These are phyloP conservation scores for Penicillium sp. DNA, from an alignment of 2,329 filamentous ascomycete genomes.

Conservation along the genomic window DNA sequence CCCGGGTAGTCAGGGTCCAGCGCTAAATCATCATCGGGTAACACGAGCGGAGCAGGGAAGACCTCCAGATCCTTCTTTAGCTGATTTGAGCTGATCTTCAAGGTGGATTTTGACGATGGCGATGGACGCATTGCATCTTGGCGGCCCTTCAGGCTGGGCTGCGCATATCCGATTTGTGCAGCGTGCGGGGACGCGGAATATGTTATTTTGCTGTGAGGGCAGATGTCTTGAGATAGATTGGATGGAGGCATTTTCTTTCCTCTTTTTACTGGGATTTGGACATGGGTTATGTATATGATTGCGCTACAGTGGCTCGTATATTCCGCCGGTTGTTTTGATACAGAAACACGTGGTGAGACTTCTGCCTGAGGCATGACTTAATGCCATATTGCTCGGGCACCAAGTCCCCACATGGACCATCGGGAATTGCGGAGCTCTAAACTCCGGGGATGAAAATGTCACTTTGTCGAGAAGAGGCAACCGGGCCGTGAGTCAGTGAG, in stretches of 20 bases:
- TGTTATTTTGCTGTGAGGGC: conserved; percentile 16
- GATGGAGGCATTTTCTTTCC: neutral
- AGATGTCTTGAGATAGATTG: neutral
- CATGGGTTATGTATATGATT: neutral
- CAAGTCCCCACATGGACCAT: no score
- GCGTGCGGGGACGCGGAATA: conserved; percentile 40
- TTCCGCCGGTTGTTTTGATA: neutral
- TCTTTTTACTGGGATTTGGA: no score
- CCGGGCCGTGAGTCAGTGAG: no score
- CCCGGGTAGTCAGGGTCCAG: conserved; percentile 56
- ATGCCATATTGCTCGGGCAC: no score
- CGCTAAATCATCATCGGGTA: conserved; percentile 65
- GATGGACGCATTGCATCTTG: conserved; percentile 26
- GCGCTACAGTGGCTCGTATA: neutral
- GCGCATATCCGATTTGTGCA: conserved; percentile 37
- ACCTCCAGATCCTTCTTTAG: conserved; percentile 23
- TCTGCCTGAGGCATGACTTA: neutral
- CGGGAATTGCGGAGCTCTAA: no score
- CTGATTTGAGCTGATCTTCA: neutral
- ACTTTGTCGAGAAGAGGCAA: no score
- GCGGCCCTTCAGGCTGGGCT: conserved; percentile 31
- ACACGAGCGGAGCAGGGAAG: conserved; percentile 64
- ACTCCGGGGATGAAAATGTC: no score
- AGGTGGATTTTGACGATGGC: neutral
- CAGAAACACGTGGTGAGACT: neutral